Base-by-base conservation (phyloP, 176 grass and related monocot species). In the Thinopyrum elongatum region DNA sequence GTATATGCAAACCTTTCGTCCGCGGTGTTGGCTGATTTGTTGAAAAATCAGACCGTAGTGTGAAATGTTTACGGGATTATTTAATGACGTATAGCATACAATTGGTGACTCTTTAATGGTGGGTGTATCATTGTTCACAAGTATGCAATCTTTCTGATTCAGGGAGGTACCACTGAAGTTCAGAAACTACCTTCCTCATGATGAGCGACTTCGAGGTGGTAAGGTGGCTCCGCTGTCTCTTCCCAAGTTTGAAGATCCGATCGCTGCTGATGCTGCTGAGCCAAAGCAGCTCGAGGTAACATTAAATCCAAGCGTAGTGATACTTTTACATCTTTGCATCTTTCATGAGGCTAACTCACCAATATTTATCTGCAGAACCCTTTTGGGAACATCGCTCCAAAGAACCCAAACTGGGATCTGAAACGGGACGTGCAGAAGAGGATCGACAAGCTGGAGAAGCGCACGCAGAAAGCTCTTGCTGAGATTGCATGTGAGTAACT, bases 161-260 rank as follows among this genome's bases (percentile, higher is more conserved):
- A 81, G 85, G 9, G 68, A 87, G 35, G 72, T 94, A 42, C 96
- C 88, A 14, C 76, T 98, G 96, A 98, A 98, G 79, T 98, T 95
- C 85, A 95, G 96, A 89, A 98, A 98, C 69, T 95, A 98, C 84
- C 96, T 98, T 87, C 96, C 96, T 41, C 96, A 98, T 70, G 96
- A 98, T 87, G 94, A 95, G 83, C 90, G 86, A 64, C 93, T 98
- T 46, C 90, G 94, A 88, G 93, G 91, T 29, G 91, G 90, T 31
- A 98, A 95, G 87, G 31, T 98, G 82, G 74, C 93, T 41, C 96
- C 91, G 12, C 46, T 93, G 31, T 85, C 79, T 79, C 88, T 94
- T 25, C 91, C 93, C 0, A 98, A 95, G 84, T 98, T 98, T 86
- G 95, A 98, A 76, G 95, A 98, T 65, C 95, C 95, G 22, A 78